phyloP scores from a whole-genome alignment of 1,284 basidiomycete species.

The Trametes pubescens region DNA sequence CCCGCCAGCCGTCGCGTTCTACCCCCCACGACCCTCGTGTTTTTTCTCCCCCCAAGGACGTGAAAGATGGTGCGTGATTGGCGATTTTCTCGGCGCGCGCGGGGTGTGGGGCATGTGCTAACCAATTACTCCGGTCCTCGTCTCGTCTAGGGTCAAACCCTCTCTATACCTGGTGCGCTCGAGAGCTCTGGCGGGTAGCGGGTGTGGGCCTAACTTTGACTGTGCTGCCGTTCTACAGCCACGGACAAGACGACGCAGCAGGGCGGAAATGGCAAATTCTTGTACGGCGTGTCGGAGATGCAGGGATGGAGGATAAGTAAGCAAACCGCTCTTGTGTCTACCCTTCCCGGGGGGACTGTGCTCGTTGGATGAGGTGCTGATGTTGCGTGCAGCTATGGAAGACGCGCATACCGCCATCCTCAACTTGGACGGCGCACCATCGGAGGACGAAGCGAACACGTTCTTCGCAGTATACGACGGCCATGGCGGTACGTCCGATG shows the following conservation, averaged over 20 bases:
- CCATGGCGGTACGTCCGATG: conserved; percentile 79
- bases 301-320: conserved; percentile 99
- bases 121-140: not conserved
- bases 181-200: not conserved
- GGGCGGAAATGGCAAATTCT: conserved; percentile 82
- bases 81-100: conserved; percentile 15
- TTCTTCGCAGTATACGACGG: conserved; percentile 99
- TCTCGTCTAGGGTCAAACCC: conserved; percentile 74
- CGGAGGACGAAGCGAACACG: conserved; percentile 60
- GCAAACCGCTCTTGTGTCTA: conserved; percentile 44
- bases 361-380: not conserved
- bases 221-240: conserved; percentile 52
- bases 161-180: conserved; percentile 70
- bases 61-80: conserved; percentile 35
- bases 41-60: conserved; percentile 13
- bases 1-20: conserved; percentile 1
- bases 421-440: conserved; percentile 59
- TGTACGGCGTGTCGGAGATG: conserved; percentile 94
- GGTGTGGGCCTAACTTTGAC: conserved; percentile 7
- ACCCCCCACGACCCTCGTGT: conserved; percentile 7
- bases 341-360: not conserved
- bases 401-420: conserved; percentile 93
- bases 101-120: conserved; percentile 5
- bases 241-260: conserved; percentile 87
- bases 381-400: conserved; percentile 83